These are phyloP conservation scores for Austroboletus sp. DNA, from an alignment of 1,284 basidiomycete genomes.

Conservation along the genomic window DNA sequence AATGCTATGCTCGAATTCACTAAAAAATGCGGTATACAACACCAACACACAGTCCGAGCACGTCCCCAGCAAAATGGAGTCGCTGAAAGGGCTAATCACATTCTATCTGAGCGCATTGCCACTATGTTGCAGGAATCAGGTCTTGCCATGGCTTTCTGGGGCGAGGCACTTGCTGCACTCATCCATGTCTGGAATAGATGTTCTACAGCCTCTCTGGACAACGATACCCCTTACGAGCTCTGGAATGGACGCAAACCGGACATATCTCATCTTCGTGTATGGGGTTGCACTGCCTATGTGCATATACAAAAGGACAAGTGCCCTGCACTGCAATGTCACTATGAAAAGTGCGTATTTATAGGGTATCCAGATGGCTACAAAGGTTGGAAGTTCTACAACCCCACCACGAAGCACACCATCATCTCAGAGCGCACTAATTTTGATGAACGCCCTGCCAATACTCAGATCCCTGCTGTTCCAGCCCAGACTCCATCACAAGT, in stretches of 20 bases:
- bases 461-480: too few relatives aligned
- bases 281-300: conserved; percentile 28
- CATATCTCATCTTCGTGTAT: conserved; percentile 25
- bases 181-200: neutral
- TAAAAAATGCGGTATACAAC: neutral
- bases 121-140: neutral
- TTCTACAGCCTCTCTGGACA: neutral
- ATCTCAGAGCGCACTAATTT: too few relatives aligned
- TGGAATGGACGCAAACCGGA: conserved; percentile 25
- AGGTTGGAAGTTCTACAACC: too few relatives aligned
- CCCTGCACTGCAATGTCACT: too few relatives aligned
- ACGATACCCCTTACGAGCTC: conserved; percentile 13
- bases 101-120: neutral
- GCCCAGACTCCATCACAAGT: too few relatives aligned
- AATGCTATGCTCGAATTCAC: neutral
- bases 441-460: too few relatives aligned
- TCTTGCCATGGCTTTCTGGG: neutral
- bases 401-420: too few relatives aligned
- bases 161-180: neutral
- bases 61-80: neutral
- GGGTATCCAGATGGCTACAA: too few relatives aligned
- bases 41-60: neutral
- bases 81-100: neutral
- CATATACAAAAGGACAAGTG: conserved; percentile 28
- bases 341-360: too few relatives aligned